Base-by-base conservation (phyloP, 768 basidiomycete species). In the Pleurotus pulmonarius region DNA sequence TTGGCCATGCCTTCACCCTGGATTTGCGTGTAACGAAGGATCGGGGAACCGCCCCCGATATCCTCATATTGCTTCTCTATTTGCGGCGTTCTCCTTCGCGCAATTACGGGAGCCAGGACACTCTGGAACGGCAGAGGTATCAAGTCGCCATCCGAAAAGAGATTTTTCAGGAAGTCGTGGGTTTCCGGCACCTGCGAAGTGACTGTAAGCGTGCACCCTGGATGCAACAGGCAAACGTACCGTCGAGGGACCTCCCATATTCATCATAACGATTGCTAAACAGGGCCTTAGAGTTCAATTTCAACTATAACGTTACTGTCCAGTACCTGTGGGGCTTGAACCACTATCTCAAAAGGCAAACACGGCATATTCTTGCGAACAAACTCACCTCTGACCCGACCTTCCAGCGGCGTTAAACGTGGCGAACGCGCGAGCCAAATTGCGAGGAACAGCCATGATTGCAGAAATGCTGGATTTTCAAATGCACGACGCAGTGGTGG, bases 241-340 rank as follows among this genome's bases (percentile, higher is more conserved):
- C 56, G 93, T 95, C 49, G 90, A 83, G 20, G 96, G 97, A 1
- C 97, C 97, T 44, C 97, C 97, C 97, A 99, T 99, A 72, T 98
- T 99, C 75, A 99, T 77, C 90, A 99, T 91, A 41, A 99, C 94
- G 60, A 98, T 82, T 38, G 90, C 96, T 80, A 34, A 25, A 29
- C 45, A 55, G 61, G 34, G 51, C 29, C 57, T 63, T 56, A 63
- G 60, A 63, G 60, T 57, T 46, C 34, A 38, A 44, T 9, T 45
- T 38, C 38, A n/a, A 5, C 25, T 29, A 49, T 55, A 44, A 57
- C 22, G 49, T 15, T 24, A 57, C 39, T 39, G 26, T 54, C 52
- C 55, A 60, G 48, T 56, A 87, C 85, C 85, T 81, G 85, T 87
- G 59, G 85, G 85, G 68, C 85, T 87, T 61, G 24, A 41, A 59